Base-by-base conservation (phyloP, 805 yeast species). In the Cyberlindnera samutprakarnensis region DNA sequence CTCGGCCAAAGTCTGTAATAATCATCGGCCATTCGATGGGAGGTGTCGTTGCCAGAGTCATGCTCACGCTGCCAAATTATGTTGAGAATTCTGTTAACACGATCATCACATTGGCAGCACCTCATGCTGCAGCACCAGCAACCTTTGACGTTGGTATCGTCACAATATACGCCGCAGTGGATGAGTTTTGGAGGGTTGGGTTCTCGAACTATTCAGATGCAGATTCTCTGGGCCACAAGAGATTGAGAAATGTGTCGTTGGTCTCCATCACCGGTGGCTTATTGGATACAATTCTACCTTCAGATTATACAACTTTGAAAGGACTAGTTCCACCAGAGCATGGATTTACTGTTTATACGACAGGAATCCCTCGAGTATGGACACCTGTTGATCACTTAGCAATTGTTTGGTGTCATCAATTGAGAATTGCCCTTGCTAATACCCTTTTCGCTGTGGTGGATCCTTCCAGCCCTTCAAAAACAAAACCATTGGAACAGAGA, bases 11-110 rank as follows among this genome's bases (percentile, higher is more conserved):
- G 18, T 81, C 95, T 0, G 94, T 90, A 2, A 72, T 90, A 0
- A 52, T 90, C 0, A 43, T 90, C 1, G 96, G 86, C 3, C 98
- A 90, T 59, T 90, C 97, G 1, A 90, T 90, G 98, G 98, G 98
- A 25, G 98, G 98, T 3, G 72, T 90, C 13, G 97, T 92, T 1
- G 82, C 95, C 4, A 66, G 97, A 37, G 78, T 85, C 0, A 74
- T 88, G 74, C 67, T 85, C 6, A 76, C 94, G 0, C 57, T 90
- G 32, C 81, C 86, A 1, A 88, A 86, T 49, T 88, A 85, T 51
- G 47, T 64, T 1, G 70, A 70, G 4, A 72, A 68, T 15, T 80
- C 95, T 1, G 75, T 92, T 14, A 87, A 84, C 49, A 79, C 96
- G 0, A 79, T 90, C 12, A 43, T 88, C 15, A 88, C 97, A 0